A percentile compares a stretch with the other conserved stretches of the same genome.
Evolutionary conservation across 495 filamentous ascomycete species (phyloP).

Genomic region (Aspergillus leporis): DNA sequence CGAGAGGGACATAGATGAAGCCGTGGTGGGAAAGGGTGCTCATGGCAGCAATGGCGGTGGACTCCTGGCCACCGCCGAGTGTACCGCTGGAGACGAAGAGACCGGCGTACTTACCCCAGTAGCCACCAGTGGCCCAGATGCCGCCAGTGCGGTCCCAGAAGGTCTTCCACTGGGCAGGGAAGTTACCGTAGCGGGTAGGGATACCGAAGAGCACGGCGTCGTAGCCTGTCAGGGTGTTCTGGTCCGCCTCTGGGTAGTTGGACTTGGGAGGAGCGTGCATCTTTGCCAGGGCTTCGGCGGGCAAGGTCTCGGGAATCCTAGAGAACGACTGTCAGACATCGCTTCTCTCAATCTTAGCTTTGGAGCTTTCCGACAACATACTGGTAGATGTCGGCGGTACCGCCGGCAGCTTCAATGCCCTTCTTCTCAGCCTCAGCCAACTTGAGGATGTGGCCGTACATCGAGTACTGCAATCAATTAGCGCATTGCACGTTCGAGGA

Average conservation of each 20-base stretch:
- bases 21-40: conserved; percentile 92
- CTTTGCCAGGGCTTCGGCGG: conserved; percentile 75
- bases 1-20: conserved; percentile 91
- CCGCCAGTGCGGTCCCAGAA: conserved; percentile 84
- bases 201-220: conserved; percentile 94
- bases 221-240: conserved; percentile 69
- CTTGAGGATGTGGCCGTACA: conserved; percentile 87
- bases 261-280: conserved; percentile 87
- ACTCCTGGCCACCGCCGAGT: conserved; percentile 90
- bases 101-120: conserved; percentile 89
- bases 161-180: conserved; percentile 93
- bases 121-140: conserved; percentile 71
- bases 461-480: conserved; percentile 71
- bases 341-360: not conserved
- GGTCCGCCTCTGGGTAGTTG: conserved; percentile 66
- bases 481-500: not conserved
- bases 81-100: conserved; percentile 85
- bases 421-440: conserved; percentile 88
- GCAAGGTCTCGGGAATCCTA: conserved; percentile 84
- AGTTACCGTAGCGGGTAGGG: conserved; percentile 98
- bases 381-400: conserved; percentile 78
- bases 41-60: conserved; percentile 77
- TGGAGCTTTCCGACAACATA: conserved; percentile 36
- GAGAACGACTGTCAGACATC: conserved; percentile 10
- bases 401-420: conserved; percentile 87